Base-by-base conservation (phyloP, 2,329 filamentous ascomycete species). In the Colletotrichum horii region DNA sequence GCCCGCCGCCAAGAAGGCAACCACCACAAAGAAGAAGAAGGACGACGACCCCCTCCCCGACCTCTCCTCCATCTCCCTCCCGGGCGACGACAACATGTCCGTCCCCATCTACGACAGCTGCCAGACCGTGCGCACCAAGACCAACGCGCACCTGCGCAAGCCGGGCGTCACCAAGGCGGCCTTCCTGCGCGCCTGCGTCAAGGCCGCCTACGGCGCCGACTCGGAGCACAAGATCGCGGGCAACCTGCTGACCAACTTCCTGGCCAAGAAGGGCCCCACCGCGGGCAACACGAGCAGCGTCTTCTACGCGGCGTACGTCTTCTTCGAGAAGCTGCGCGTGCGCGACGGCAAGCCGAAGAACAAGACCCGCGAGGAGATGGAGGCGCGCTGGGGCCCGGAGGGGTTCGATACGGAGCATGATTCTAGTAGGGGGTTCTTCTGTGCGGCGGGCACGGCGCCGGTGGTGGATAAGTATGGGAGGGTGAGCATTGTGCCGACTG, bases 311-410 rank as follows among this genome's bases (percentile, higher is more conserved):
- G 85, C 84, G 0, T 92, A 92, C 79, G 86, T 91, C 24, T 91
- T 88, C 80, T 92, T 92, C 78, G 90, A 93, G 83, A 92, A 92
- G 83, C 77, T 89, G 78, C 83, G 90, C 19, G 81, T 92, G 70
- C 85, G 85, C 78, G 84, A 89, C 68, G 82, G 83, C 1, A 91
- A 89, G 81, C 83, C 87, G 60, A 92, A 92, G 83, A 85, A 81
- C 22, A 85, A 88, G 79, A 86, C 87, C 78, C 83, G 90, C 15
- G 66, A 84, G 76, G 87, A 89, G 72, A 91, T 92, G 88, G 89
- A 92, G 80, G 71, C 78, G 19, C 71, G 77, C 3, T 80, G 84
- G 75, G 79, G 78, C 1, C 32, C 55, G 8, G 32, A 65, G 7
- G 84, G 83, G 15, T 78, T 84, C 14, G 78, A 80, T 52, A 78